These are phyloP conservation scores for Acacia pycnantha DNA, from an alignment of 331 rosid genomes.

Conservation along the genomic window DNA sequence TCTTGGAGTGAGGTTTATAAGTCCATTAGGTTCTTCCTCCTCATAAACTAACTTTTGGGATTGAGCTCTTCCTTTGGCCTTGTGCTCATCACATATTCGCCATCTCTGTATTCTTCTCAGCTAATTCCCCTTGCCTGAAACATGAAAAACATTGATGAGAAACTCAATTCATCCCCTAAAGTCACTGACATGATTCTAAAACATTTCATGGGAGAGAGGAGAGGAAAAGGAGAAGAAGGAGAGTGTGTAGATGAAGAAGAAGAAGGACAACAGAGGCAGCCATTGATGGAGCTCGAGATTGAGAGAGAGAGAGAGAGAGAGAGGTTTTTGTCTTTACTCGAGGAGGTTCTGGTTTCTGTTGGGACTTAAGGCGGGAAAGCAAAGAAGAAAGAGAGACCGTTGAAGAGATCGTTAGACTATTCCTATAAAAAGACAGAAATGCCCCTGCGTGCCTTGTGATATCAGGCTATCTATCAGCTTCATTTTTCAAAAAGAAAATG, in stretches of 20 bases:
- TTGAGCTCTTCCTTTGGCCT: no score
- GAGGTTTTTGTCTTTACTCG: no score
- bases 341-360: background rate
- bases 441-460: background rate
- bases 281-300: no score
- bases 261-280: no score
- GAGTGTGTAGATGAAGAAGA: no score
- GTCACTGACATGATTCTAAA: background rate
- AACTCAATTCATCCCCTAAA: background rate
- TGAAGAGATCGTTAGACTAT: background rate
- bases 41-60: no score
- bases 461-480: background rate
- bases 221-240: no score
- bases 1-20: no score
- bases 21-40: no score
- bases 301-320: no score
- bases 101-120: conserved; percentile 6
- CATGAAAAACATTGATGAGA: conserved; percentile 28
- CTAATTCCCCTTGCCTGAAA: conserved; percentile 53
- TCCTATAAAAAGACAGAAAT: background rate
- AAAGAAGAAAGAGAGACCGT: background rate
- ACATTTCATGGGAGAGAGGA: background rate
- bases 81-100: no score
- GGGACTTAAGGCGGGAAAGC: background rate
- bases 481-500: no score